Base-by-base conservation (phyloP, 2,329 filamentous ascomycete genomes). In the Penicillium oxalicum region DNA sequence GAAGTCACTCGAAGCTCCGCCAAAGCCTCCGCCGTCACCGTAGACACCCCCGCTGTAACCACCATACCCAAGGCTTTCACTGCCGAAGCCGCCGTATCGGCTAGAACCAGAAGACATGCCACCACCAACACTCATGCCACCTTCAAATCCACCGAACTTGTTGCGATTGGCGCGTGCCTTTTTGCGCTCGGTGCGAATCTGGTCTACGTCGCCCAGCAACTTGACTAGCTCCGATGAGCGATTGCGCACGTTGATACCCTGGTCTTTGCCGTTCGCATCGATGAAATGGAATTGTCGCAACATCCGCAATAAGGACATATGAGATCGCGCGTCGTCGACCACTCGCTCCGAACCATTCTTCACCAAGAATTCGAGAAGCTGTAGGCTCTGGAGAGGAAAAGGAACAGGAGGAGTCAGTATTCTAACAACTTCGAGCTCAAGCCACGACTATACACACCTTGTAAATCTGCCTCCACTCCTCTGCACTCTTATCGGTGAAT, bases 401-500 rank as follows among this genome's bases (percentile, higher is more conserved):
- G 11, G 12, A 18, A 18, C 18, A 18, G 18, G 18, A 18, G 12
- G 43, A 26, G 5, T 49, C 44, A 47, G 56, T 29, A 18, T 26
- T 6, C 24, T 13, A n/a, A 5, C 25, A 5, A 36, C 8, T 3
- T 32, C 1, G 2, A 12, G 9, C 13, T 18, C 13, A 26, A 27
- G 13, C 8, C 27, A 25, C 12, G 12, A 43, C 13, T 3, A 8
- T 12, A 26, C 51, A 49, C 62, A 89, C 86, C 77, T 98, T 98
- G 80, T 98, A 98, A 66, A 98, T 98, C 71, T 98, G 93, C 59
- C 93, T 83, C 93, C 93, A 98, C 74, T 98, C 93, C 69, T 98
- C 93, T 48, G 93, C 91, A 6, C 90, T 81, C 77, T 98, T 98
- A 70, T 98, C 93, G 52, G 93, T 98, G 71, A 98, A 98, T 57